These are phyloP conservation scores for Globisporangium barbulae DNA, from an alignment of 352 stramenopile genomes.

Conservation along the genomic window DNA sequence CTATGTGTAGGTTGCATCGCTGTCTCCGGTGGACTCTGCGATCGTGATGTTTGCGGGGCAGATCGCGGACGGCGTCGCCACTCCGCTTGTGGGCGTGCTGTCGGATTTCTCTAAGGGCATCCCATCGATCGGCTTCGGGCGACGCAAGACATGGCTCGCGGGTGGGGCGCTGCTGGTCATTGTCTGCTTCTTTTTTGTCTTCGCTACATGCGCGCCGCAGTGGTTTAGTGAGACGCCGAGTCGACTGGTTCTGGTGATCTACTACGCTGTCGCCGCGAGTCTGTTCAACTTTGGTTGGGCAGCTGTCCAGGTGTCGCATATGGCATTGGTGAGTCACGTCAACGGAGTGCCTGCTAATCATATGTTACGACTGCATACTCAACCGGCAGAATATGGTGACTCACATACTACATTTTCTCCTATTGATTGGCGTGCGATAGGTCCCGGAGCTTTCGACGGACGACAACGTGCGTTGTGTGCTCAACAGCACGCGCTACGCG, in stretches of 20 bases:
- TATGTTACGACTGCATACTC: too few relatives aligned
- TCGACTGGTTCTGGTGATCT: constrained; percentile 55
- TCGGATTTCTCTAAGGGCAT: constrained; percentile 68
- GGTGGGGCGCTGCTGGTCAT: constrained; percentile 69
- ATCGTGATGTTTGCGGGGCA: constrained; percentile 87
- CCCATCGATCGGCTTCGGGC: constrained; percentile 55
- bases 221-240: constrained; percentile 61
- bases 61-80: constrained; percentile 78
- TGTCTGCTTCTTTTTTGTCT: constrained; percentile 87
- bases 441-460: constrained; percentile 73
- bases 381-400: background rate
- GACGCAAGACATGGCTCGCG: constrained; percentile 74
- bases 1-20: constrained; percentile 27
- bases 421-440: constrained; percentile 13
- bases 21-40: constrained; percentile 75
- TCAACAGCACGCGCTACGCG: constrained; percentile 82
- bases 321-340: constrained; percentile 58
- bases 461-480: constrained; percentile 73
- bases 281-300: constrained; percentile 87
- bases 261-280: constrained; percentile 74
- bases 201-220: constrained; percentile 52
- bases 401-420: background rate
- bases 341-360: background rate
- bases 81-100: constrained; percentile 73
- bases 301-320: constrained; percentile 81